phyloP scores from a whole-genome alignment of 495 filamentous ascomycete species.

The Aspergillus olivimuriae region DNA sequence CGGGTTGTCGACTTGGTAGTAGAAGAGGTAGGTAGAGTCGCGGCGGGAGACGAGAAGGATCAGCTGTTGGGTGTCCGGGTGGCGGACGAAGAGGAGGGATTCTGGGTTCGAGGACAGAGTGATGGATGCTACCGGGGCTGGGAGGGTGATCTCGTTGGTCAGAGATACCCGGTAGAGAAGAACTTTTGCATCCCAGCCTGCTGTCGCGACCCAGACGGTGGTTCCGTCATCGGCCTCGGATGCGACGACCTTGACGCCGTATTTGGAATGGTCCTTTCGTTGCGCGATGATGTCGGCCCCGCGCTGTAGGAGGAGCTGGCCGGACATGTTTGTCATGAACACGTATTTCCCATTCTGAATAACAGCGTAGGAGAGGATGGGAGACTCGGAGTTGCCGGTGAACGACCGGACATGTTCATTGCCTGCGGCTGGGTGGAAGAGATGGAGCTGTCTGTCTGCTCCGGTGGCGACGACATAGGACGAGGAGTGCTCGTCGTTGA shows the following conservation, averaged over 20 bases:
- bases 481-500: conserved; percentile 6
- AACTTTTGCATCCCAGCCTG: conserved; percentile 60
- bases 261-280: conserved; percentile 57
- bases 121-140: conserved; percentile 39
- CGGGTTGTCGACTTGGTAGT: conserved; percentile 39
- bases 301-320: conserved; percentile 44
- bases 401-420: conserved; percentile 23
- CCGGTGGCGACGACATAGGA: conserved; percentile 42
- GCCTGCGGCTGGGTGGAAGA: conserved; percentile 27
- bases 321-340: conserved; percentile 59
- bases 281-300: conserved; percentile 34
- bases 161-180: conserved; percentile 40
- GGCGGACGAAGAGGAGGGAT: conserved; percentile 48
- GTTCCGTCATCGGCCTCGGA: conserved; percentile 19
- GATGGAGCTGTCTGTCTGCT: conserved; percentile 47
- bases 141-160: conserved; percentile 4
- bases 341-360: conserved; percentile 27
- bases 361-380: conserved; percentile 46
- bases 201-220: conserved; percentile 49
- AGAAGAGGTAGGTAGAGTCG: conserved; percentile 57
- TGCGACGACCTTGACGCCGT: conserved; percentile 49
- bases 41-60: conserved; percentile 51
- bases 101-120: conserved; percentile 55
- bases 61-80: conserved; percentile 37
- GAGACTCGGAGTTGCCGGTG: conserved; percentile 49